Conservation (phyloP, 2,329 filamentous ascomycete species). For the Verticillium isaacii region DNA sequence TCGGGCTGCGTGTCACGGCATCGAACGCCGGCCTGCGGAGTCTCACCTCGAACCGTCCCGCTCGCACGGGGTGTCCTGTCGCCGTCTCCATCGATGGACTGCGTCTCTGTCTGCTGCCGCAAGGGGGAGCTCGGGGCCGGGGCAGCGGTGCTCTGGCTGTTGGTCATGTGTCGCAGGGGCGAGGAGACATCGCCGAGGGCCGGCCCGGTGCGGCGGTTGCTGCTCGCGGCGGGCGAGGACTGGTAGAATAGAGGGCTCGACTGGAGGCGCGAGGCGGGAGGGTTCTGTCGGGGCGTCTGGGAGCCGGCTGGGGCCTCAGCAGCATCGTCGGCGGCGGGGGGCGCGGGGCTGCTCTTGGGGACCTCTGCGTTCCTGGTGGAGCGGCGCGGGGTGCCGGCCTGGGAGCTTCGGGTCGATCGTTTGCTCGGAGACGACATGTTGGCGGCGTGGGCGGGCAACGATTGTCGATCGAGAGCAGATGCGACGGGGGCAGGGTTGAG, state of each 20-base stretch:
- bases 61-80: slow-evolving; percentile 69
- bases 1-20: neutral
- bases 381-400: slow-evolving; percentile 39
- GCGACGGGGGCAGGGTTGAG: neutral
- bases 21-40: neutral
- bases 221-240: slow-evolving; percentile 34
- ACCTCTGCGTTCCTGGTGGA: slow-evolving; percentile 20
- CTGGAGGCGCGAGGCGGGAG: slow-evolving; percentile 46
- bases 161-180: slow-evolving; percentile 52
- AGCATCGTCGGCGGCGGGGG: slow-evolving; percentile 4
- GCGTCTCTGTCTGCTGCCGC: slow-evolving; percentile 53
- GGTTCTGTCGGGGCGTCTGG: slow-evolving; percentile 38
- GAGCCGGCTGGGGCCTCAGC: slow-evolving; percentile 19
- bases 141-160: slow-evolving; percentile 46
- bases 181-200: slow-evolving; percentile 40
- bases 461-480: neutral
- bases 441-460: neutral
- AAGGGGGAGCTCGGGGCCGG: slow-evolving; percentile 53
- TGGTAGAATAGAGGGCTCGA: slow-evolving; percentile 82
- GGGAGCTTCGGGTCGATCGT: slow-evolving; percentile 44
- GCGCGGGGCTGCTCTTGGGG: slow-evolving; percentile 42
- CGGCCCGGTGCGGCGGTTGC: slow-evolving; percentile 21
- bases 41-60: slow-evolving; percentile 56
- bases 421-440: slow-evolving; percentile 42
- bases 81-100: slow-evolving; percentile 43